Evolutionary conservation across 2,329 filamentous ascomycete genomes (phyloP).

Genomic region (Hypoxylon sp.): DNA sequence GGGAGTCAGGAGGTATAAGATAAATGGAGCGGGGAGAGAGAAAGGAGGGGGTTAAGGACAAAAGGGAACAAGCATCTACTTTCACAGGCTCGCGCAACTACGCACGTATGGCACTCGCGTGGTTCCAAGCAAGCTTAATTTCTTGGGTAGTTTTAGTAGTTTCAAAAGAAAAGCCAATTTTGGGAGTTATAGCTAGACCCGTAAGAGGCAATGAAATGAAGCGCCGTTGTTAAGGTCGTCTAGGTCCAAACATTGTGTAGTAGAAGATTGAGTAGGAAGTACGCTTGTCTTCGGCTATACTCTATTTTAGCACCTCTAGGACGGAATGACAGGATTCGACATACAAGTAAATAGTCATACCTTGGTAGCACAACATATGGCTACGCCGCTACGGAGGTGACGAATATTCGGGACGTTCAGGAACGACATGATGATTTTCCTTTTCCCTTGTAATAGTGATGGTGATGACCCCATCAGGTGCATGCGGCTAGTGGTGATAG

Average conservation of each 20-base stretch:
- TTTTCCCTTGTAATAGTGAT: conserved; percentile 17
- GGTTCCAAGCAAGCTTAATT: conserved; percentile 35
- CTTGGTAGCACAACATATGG: conserved; percentile 32
- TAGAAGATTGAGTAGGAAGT: conserved; percentile 13
- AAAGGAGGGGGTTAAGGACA: conserved; percentile 4
- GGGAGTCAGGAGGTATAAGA: not conserved
- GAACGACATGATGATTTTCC: conserved; percentile 13
- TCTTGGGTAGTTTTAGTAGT: conserved; percentile 22
- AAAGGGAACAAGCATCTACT: not conserved
- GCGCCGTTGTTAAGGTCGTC: not conserved
- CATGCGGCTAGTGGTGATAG: conserved; percentile 37
- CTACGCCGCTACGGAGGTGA: conserved; percentile 29
- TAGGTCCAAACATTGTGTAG: conserved; percentile 7
- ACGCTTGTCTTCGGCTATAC: conserved; percentile 26
- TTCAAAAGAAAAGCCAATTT: conserved; percentile 16
- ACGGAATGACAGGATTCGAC: conserved; percentile 20
- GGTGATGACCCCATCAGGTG: conserved; percentile 22
- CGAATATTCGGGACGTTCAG: conserved; percentile 31
- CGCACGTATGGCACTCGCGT: conserved; percentile 3
- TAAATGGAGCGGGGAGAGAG: not conserved
- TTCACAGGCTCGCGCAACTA: conserved; percentile 13
- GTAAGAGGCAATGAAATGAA: conserved; percentile 7
- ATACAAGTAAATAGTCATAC: conserved; percentile 32
- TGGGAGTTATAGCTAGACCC: conserved; percentile 12
- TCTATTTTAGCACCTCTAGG: conserved; percentile 9